Base-by-base conservation (phyloP, 768 basidiomycete species). In the Amanita pseudoporphyria region DNA sequence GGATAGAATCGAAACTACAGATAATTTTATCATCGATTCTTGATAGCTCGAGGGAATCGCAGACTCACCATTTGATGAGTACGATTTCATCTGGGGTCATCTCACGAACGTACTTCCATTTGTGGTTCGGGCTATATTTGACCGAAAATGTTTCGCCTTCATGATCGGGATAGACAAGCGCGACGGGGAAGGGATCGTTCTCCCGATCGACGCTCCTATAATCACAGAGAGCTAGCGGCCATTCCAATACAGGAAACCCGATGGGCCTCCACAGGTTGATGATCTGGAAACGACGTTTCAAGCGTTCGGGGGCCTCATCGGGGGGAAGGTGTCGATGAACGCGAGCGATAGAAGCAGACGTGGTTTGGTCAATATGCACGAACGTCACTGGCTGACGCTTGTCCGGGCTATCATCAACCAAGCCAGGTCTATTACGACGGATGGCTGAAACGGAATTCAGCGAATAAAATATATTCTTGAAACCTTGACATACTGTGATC, bases 221-320 rank as follows among this genome's bases (percentile, higher is more conserved):
- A 55, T 81, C 77, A 52, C 76, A 77, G 5, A 79, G 54, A 0
- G 69, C 70, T 3, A 80, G 64, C 1, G 79, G 79, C 66, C 67
- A 72, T 52, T 80, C 78, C 7, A 65, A 42, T 0, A 74, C 78
- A 0, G 72, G 59, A 52, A 72, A 59, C 1, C 55, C 58, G 37
- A 80, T 78, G 7, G 79, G 78, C 3, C 79, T 66, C 79, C 79
- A 81, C 16, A 81, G 66, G 54, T 80, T 81, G 53, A 81, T 73
- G 26, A 80, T 77, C 51, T 78, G 77, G 65, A 76, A 78, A 1
- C 77, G 71, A 16, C 67, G 65, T 52, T 68, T 60, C 13, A 78
- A 60, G 28, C 78, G 67, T 14, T 61, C 62, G 2, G 67, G 61
- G 1, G 58, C 77, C 5, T 80, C 76, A 1, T 58, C 59, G 0